phyloP scores from a whole-genome alignment of 2,329 filamentous ascomycete species.

The Talaromyces sp. region DNA sequence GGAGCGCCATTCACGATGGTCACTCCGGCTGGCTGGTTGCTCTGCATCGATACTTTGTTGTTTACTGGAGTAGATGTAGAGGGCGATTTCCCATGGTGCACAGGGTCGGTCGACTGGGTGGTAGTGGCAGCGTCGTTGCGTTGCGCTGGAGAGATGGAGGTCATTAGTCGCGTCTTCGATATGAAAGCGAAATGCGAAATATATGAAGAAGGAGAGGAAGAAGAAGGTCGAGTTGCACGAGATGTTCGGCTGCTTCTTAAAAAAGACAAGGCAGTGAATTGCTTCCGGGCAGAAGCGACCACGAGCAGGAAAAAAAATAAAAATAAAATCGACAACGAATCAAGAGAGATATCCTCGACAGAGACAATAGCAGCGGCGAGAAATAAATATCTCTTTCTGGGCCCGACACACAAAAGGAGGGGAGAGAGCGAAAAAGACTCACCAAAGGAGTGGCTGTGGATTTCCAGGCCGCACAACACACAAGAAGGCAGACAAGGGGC shows the following conservation, averaged over 20 bases:
- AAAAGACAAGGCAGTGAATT: neutral
- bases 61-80: slow-evolving; percentile 66
- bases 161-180: slow-evolving; percentile 44
- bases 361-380: neutral
- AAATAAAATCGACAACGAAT: neutral
- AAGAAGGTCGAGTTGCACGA: neutral
- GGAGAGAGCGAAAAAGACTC: neutral
- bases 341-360: neutral
- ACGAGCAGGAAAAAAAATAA: neutral
- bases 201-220: neutral
- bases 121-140: slow-evolving; percentile 59
- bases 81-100: slow-evolving; percentile 57
- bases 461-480: neutral
- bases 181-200: neutral
- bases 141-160: slow-evolving; percentile 49
- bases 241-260: neutral
- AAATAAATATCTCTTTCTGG: neutral
- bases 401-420: neutral
- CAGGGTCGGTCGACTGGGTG: slow-evolving; percentile 53
- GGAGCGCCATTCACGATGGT: slow-evolving; percentile 64
- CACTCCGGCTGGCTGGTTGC: slow-evolving; percentile 41
- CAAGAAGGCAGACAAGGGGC: neutral
- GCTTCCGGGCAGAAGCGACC: neutral
- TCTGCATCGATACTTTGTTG: slow-evolving; percentile 62
- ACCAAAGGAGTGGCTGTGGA: slow-evolving; percentile 2